Conservation (phyloP, 2,329 filamentous ascomycete species). For the Calonectria pseudoreteaudii region DNA sequence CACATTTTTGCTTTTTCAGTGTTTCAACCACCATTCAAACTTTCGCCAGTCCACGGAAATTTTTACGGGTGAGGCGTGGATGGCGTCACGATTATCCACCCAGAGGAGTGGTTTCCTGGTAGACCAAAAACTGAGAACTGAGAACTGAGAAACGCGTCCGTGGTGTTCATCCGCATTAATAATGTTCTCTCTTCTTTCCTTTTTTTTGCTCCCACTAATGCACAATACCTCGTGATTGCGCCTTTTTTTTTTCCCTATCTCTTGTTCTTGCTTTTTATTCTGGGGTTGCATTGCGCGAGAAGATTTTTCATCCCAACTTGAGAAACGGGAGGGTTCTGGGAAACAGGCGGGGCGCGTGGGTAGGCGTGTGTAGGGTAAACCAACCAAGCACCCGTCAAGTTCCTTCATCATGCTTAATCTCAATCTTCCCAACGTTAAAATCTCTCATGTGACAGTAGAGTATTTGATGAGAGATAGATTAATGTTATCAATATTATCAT, state of each 20-base stretch:
- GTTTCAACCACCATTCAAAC: background rate
- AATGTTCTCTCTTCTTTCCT: background rate
- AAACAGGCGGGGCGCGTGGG: too few relatives aligned
- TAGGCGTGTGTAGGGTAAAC: background rate
- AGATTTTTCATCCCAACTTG: background rate
- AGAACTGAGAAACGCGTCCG: background rate
- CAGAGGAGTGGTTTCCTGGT: background rate
- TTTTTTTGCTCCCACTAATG: background rate
- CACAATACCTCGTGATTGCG: too few relatives aligned
- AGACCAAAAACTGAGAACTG: background rate
- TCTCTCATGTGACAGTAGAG: background rate
- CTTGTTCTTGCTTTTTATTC: background rate
- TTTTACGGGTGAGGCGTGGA: background rate
- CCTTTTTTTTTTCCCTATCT: background rate
- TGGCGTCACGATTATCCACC: background rate
- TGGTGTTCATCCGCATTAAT: background rate
- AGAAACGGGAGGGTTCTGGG: background rate
- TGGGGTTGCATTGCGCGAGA: background rate
- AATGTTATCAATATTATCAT: too few relatives aligned
- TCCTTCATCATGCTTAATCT: background rate
- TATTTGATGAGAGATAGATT: background rate
- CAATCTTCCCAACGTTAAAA: background rate
- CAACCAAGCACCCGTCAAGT: background rate
- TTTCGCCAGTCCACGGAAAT: too few relatives aligned
- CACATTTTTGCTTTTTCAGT: background rate